Percentiles rank a stretch among this genome's conserved stretches.
phyloP scores from a whole-genome alignment of 495 filamentous ascomycete species.

The Copromyces sp. region DNA sequence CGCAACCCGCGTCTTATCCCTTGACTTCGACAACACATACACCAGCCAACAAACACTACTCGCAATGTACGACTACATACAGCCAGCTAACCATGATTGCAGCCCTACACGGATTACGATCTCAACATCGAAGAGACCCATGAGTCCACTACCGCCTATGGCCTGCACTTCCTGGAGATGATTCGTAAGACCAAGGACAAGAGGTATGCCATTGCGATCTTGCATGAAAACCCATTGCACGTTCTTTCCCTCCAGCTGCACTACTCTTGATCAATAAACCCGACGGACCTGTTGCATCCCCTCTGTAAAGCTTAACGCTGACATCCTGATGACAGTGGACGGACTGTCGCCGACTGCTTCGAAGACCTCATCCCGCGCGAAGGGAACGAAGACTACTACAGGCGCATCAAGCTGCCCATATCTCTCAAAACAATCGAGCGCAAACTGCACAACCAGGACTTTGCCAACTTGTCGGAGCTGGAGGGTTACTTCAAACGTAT shows the following conservation, averaged over 20 bases:
- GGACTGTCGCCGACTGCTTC: conserved; percentile 61
- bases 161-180: conserved; percentile 54
- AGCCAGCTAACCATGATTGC: conserved; percentile 7
- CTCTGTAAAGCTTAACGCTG: background rate
- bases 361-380: conserved; percentile 54
- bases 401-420: conserved; percentile 59
- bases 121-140: conserved; percentile 41
- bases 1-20: background rate
- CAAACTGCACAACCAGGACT: conserved; percentile 55
- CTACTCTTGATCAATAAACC: background rate
- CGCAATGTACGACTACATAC: background rate
- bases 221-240: background rate
- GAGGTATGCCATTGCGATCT: conserved; percentile 37
- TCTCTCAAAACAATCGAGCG: conserved; percentile 63
- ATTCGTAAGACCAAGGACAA: conserved; percentile 62
- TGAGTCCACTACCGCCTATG: conserved; percentile 56
- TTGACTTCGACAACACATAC: background rate
- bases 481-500: conserved; percentile 71
- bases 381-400: conserved; percentile 62
- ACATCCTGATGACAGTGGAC: conserved; percentile 39
- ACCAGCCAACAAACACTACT: background rate
- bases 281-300: background rate
- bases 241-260: background rate
- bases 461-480: conserved; percentile 49
- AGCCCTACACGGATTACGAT: conserved; percentile 26